Percentiles rank a stretch among this genome's conserved stretches.
These are phyloP conservation scores for Tremella fuciformis DNA, from an alignment of 768 basidiomycete genomes.

Conservation along the genomic window DNA sequence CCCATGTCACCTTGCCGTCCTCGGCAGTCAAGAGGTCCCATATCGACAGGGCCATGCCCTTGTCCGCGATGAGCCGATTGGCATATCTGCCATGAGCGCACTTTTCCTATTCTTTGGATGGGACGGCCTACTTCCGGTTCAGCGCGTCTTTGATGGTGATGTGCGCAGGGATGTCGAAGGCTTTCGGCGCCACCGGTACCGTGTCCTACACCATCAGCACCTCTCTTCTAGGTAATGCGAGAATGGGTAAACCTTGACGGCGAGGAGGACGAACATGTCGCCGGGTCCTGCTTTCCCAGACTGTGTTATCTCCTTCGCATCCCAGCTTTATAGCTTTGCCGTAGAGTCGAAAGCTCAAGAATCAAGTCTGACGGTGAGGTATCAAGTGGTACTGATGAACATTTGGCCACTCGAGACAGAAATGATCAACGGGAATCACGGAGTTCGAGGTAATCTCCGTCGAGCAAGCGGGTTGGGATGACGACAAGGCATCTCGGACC, in stretches of 20 bases:
- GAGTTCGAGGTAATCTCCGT: too few relatives aligned
- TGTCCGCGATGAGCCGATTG: constrained; percentile 73
- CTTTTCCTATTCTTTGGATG: not conserved
- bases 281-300: not conserved
- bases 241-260: constrained; percentile 34
- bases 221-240: not conserved
- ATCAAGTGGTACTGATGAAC: too few relatives aligned
- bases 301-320: too few relatives aligned
- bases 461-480: too few relatives aligned
- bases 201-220: constrained; percentile 65
- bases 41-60: constrained; percentile 84
- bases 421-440: too few relatives aligned
- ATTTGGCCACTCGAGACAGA: too few relatives aligned
- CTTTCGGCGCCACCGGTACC: constrained; percentile 78
- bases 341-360: too few relatives aligned
- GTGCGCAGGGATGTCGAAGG: constrained; percentile 73
- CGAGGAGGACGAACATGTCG: constrained; percentile 49
- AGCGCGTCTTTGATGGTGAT: constrained; percentile 79
- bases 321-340: too few relatives aligned
- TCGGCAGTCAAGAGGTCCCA: constrained; percentile 83
- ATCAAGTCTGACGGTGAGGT: too few relatives aligned
- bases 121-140: constrained; percentile 68
- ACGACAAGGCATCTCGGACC: too few relatives aligned
- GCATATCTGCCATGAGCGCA: constrained; percentile 61
- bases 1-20: constrained; percentile 89